These are phyloP conservation scores for Tolypocladium cylindrosporum DNA, from an alignment of 2,329 filamentous ascomycete genomes.

Conservation along the genomic window DNA sequence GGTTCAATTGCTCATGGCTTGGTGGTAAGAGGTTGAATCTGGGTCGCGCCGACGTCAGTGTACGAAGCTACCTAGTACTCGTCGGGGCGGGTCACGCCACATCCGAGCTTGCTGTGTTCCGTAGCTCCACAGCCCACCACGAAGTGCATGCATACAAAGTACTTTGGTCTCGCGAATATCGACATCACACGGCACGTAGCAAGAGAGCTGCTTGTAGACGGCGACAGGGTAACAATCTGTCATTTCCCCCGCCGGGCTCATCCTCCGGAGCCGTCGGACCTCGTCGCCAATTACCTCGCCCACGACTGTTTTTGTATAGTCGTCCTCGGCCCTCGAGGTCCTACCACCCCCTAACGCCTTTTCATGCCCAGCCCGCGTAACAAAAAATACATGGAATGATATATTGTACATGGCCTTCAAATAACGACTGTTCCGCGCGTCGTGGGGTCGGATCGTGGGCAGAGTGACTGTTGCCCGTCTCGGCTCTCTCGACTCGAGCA, in stretches of 20 bases:
- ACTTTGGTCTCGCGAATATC: background rate
- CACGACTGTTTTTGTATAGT: background rate
- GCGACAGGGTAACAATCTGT: background rate
- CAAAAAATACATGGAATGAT: background rate
- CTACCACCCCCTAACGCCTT: slow-evolving; percentile 4
- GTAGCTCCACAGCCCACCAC: too few species aligned
- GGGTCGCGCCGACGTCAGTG: background rate
- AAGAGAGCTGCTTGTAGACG: background rate
- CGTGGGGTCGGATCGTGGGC: background rate
- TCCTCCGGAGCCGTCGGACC: background rate
- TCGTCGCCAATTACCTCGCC: background rate
- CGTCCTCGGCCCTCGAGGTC: background rate
- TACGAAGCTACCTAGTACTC: background rate
- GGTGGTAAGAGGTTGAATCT: background rate
- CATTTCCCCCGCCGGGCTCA: background rate
- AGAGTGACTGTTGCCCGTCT: background rate
- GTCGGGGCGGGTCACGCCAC: background rate
- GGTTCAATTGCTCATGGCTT: slow-evolving; percentile 20
- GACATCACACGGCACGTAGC: background rate
- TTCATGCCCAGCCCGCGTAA: background rate
- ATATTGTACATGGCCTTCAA: background rate
- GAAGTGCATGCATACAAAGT: too few species aligned
- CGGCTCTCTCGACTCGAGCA: background rate
- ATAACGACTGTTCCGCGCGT: background rate
- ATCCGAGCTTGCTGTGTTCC: background rate